phyloP scores from a whole-genome alignment of 768 basidiomycete genomes.

The Trametopsis cervina region DNA sequence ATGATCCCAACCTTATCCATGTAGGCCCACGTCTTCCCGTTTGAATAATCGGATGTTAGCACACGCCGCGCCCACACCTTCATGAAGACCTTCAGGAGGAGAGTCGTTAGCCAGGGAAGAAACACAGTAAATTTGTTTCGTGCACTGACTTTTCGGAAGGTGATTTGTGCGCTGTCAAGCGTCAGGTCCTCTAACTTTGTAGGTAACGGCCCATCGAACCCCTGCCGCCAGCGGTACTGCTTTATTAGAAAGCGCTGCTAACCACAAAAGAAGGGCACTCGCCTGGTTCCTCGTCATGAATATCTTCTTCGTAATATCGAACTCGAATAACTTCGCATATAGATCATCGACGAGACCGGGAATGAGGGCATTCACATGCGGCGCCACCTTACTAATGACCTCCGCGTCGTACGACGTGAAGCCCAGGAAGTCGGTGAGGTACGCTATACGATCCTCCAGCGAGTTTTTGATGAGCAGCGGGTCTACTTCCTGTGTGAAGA shows the following conservation, averaged over 20 bases:
- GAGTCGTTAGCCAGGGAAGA: not conserved
- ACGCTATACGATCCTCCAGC: slow-evolving; percentile 34
- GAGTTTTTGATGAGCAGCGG: slow-evolving; percentile 23
- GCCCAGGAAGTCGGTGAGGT: slow-evolving; percentile 38
- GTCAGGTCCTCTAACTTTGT: slow-evolving; percentile 32
- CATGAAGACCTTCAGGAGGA: slow-evolving; percentile 29
- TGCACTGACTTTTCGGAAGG: slow-evolving; percentile 33
- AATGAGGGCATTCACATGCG: slow-evolving; percentile 35
- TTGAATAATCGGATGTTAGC: slow-evolving; percentile 38
- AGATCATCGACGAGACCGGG: slow-evolving; percentile 38
- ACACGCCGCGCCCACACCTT: slow-evolving; percentile 28
- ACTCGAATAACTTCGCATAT: slow-evolving; percentile 39
- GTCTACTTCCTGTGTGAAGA: slow-evolving; percentile 23
- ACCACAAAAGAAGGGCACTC: not conserved
- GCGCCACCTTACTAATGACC: slow-evolving; percentile 33
- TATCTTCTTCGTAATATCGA: slow-evolving; percentile 36
- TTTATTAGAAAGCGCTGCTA: not conserved
- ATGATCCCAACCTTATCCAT: slow-evolving; percentile 40
- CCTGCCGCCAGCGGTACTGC: slow-evolving; percentile 16
- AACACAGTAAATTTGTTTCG: slow-evolving; percentile 17
- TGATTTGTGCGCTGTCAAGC: slow-evolving; percentile 38
- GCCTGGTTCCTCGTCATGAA: slow-evolving; percentile 28
- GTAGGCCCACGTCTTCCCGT: slow-evolving; percentile 37
- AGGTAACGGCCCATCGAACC: slow-evolving; percentile 35
- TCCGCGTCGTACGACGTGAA: slow-evolving; percentile 37